Percentiles rank a stretch among this genome's conserved stretches.
phyloP scores from a whole-genome alignment of 1,284 basidiomycete species.

The Leccinum insolens region DNA sequence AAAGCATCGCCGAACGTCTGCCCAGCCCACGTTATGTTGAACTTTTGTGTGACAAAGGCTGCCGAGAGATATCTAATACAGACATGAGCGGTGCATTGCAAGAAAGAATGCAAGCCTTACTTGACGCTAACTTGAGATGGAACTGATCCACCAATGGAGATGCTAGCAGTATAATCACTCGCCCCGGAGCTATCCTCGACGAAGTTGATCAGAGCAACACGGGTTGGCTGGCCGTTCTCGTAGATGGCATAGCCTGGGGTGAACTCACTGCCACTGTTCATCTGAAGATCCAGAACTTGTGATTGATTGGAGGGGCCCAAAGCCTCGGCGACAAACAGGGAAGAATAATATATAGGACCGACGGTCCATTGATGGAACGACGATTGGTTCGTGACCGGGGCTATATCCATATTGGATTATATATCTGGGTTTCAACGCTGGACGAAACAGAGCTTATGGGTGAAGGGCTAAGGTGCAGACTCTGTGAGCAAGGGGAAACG shows the following conservation, averaged over 20 bases:
- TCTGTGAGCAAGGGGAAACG: background rate
- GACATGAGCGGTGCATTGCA: slow-evolving; percentile 5
- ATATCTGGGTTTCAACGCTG: background rate
- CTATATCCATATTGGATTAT: background rate
- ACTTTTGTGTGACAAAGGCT: slow-evolving; percentile 59
- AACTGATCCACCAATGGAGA: slow-evolving; percentile 45
- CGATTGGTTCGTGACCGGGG: background rate
- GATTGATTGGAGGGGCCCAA: slow-evolving; percentile 61
- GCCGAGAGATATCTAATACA: slow-evolving; percentile 52
- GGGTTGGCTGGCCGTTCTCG: slow-evolving; percentile 56
- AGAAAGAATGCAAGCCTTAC: slow-evolving; percentile 36
- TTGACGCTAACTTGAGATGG: slow-evolving; percentile 56
- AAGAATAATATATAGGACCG: slow-evolving; percentile 47
- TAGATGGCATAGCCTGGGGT: slow-evolving; percentile 79
- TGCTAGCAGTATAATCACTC: slow-evolving; percentile 45
- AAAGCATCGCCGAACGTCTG: slow-evolving; percentile 70
- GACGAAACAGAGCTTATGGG: slow-evolving; percentile 28
- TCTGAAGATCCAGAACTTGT: slow-evolving; percentile 62
- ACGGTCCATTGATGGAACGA: background rate
- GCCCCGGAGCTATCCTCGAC: slow-evolving; percentile 54
- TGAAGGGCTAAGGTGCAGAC: slow-evolving; percentile 16
- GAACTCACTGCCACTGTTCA: slow-evolving; percentile 50
- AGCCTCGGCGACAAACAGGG: slow-evolving; percentile 68
- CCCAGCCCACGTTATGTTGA: slow-evolving; percentile 74
- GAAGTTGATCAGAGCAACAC: slow-evolving; percentile 73